Base-by-base conservation (phyloP, 257 asterid genomes). In the Vinca minor region DNA sequence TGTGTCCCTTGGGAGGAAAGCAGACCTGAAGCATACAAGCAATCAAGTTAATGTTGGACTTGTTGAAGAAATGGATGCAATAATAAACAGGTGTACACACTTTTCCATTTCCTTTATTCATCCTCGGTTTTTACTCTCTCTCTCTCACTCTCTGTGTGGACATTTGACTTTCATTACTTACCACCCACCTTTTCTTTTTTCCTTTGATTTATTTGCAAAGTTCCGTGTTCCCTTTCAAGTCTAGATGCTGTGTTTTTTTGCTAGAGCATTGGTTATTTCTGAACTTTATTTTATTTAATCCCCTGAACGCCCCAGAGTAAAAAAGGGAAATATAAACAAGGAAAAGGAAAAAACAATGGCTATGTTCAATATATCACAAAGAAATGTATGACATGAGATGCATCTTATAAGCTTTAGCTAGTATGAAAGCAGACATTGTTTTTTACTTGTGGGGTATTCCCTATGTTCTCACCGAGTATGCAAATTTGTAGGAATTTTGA, bases 1-100 rank as follows among this genome's bases (percentile, higher is more conserved):
- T 85, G 84, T 73, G 91, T 89, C 73, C 98, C 98, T 18, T 92
- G 98, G n/a, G 98, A 87, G 98, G 77, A 92, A 87, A 81, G 66
- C 94, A 4, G 98, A 85, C 76, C 87, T 78, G 70, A 89, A 89
- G 74, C 95, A 84, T 73, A 14, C 94, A 55, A 87, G 95, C 80
- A 92, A 92, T 73, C 96, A 92, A 56, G 85, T 87, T 75, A 85
- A 89, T 69, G 94, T 92, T 57, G 91, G 79, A 70, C 89, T 92
- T 59, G 96, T 80, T 42, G 98, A 92, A 83, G 97, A 92, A 80
- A 85, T 92, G 96, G 97, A 92, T 70, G 98, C 89, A 54, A 78
- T 70, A 32, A 75, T 89, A 81, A 92, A 84, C 83, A 85, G 96
- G 96, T 87, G 26, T 61, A 32, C 38, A 29, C 45, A 67, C 34